A percentile compares a stretch with the other conserved stretches of the same genome.
These are phyloP conservation scores for Coemansia sp. DNA, from an alignment of 192 early-diverging fungal genomes.

Conservation along the genomic window DNA sequence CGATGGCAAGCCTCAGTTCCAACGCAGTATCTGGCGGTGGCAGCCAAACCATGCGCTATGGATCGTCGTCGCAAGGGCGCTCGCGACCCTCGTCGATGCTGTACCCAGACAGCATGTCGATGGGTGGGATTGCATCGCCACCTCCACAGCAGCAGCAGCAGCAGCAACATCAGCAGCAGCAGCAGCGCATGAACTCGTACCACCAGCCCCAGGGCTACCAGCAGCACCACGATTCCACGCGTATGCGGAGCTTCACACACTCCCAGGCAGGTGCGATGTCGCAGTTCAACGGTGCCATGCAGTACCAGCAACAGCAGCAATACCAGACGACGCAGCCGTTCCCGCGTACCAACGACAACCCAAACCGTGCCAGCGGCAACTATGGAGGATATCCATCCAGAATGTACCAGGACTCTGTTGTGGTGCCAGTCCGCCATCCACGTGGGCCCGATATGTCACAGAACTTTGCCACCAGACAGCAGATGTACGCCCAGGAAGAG, in stretches of 20 bases:
- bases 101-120: conserved; percentile 49
- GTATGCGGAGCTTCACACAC: conserved; percentile 49
- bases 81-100: conserved; percentile 50
- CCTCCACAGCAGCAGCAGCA: conserved; percentile 19
- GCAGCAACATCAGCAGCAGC: conserved; percentile 23
- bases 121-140: conserved; percentile 39
- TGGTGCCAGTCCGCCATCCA: conserved; percentile 74
- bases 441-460: conserved; percentile 70
- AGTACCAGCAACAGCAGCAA: conserved; percentile 33
- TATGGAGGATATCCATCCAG: conserved; percentile 58
- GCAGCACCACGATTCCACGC: conserved; percentile 36
- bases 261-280: conserved; percentile 38
- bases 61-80: conserved; percentile 24
- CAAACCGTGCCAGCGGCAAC: conserved; percentile 52
- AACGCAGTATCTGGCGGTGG: conserved; percentile 11
- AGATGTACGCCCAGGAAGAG: conserved; percentile 52
- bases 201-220: conserved; percentile 16
- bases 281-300: conserved; percentile 18
- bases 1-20: conserved; percentile 32
- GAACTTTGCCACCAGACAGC: conserved; percentile 68
- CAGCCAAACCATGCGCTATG: conserved; percentile 29
- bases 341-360: conserved; percentile 32
- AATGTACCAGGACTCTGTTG: conserved; percentile 58
- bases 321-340: conserved; percentile 34
- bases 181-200: conserved; percentile 5